A percentile compares a stretch with the other conserved stretches of the same genome.
phyloP scores from a whole-genome alignment of 441 rosid genomes.

The Codiaeum variegatum region DNA sequence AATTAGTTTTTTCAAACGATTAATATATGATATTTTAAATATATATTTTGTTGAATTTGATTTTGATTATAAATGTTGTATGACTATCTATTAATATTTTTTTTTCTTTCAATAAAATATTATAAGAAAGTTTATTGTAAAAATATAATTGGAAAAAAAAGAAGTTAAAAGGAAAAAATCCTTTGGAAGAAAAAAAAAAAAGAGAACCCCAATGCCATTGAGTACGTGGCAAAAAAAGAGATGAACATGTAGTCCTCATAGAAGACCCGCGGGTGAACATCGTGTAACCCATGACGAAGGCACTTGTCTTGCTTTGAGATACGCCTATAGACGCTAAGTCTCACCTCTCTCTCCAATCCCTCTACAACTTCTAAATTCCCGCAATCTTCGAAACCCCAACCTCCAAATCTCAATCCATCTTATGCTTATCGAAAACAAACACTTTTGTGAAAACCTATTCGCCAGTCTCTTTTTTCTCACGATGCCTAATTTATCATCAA shows the following conservation, averaged over 20 bases:
- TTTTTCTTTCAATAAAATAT: too few species aligned
- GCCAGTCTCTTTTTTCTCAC: conserved; percentile 25
- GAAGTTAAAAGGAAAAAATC: not conserved
- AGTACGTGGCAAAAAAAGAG: not conserved
- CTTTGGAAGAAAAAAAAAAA: not conserved
- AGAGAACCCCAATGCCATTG: too few species aligned
- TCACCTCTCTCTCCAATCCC: not conserved
- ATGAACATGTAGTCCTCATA: not conserved
- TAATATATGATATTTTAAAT: too few species aligned
- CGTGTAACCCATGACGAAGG: not conserved
- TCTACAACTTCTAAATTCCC: conserved; percentile 15
- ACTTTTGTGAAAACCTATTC: conserved; percentile 25
- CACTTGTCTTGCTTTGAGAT: not conserved
- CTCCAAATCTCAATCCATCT: not conserved
- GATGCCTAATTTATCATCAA: conserved; percentile 53
- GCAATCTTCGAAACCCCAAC: conserved; percentile 9
- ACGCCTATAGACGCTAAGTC: not conserved
- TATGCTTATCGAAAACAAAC: not conserved
- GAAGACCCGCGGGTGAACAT: conserved; percentile 3
- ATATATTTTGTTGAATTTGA: too few species aligned
- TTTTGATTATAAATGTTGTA: too few species aligned
- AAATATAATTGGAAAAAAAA: not conserved
- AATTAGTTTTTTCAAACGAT: too few species aligned
- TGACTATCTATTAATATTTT: too few species aligned
- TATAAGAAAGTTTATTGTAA: too few species aligned